phyloP scores from a whole-genome alignment of 345 rosid genomes.

The Eucalyptus victrix region DNA sequence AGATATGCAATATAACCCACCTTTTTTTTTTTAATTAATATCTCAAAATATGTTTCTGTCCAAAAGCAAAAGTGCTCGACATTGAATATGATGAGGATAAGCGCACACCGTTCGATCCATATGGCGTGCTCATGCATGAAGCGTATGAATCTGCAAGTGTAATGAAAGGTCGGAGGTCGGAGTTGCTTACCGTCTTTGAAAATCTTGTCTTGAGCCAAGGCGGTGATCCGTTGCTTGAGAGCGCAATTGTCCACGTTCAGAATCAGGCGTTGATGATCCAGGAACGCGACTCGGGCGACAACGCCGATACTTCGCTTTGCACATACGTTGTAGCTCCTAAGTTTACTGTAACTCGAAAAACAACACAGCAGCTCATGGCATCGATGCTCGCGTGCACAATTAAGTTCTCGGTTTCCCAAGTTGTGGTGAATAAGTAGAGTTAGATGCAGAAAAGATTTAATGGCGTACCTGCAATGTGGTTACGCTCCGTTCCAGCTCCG shows the following conservation, averaged over 20 bases:
- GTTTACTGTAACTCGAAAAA: background rate
- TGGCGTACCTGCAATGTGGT: conserved; percentile 35
- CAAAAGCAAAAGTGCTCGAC: background rate
- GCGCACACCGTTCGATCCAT: background rate
- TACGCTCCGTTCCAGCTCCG: conserved; percentile 59
- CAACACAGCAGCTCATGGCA: background rate
- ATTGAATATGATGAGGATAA: background rate
- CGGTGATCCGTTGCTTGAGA: conserved; percentile 60
- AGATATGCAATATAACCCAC: background rate
- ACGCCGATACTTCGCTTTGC: conserved; percentile 55
- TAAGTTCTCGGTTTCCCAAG: background rate
- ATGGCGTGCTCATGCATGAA: background rate
- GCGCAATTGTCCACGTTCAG: conserved; percentile 59
- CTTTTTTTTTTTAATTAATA: background rate
- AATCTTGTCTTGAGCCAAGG: conserved; percentile 75
- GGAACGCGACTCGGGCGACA: conserved; percentile 63
- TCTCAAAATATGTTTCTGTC: background rate
- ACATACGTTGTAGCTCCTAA: background rate
- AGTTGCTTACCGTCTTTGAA: conserved; percentile 51
- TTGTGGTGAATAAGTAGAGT: background rate
- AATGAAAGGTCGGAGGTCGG: background rate
- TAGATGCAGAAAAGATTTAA: background rate
- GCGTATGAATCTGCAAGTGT: background rate
- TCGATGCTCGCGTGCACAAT: too few relatives aligned
- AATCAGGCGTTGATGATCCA: conserved; percentile 61